Conservation (phyloP, 164 flowering plant species). For the Dillenia suffruticosa region DNA sequence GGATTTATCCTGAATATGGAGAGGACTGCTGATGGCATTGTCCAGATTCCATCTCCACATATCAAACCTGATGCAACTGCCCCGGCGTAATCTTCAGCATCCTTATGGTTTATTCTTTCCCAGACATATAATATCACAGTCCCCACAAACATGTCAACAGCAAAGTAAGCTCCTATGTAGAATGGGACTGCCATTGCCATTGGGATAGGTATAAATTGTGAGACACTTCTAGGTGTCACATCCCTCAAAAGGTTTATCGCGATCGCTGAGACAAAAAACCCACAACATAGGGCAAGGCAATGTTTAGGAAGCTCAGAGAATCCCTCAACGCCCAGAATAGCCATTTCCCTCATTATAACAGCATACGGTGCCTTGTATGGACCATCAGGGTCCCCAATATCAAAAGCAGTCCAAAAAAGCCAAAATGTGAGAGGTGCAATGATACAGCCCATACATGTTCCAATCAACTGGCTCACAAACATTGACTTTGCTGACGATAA, state of each 20-base stretch:
- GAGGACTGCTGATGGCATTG: constrained; percentile 88
- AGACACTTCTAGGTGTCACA: constrained; percentile 46
- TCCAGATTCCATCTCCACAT: constrained; percentile 98
- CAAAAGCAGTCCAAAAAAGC: constrained; percentile 93
- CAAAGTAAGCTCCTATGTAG: constrained; percentile 94
- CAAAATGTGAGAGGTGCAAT: constrained; percentile 97
- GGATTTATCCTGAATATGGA: constrained; percentile 87
- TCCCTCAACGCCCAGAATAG: constrained; percentile 93
- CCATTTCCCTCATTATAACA: constrained; percentile 88
- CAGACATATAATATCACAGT: constrained; percentile 80
- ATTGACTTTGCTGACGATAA: constrained; percentile 87
- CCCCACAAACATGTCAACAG: constrained; percentile 95
- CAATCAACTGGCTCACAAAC: constrained; percentile 87
- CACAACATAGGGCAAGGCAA: constrained; percentile 74
- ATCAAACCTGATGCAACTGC: constrained; percentile 97
- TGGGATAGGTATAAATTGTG: constrained; percentile 81
- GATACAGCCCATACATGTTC: constrained; percentile 93
- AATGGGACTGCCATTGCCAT: constrained; percentile 98
- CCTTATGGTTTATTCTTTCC: constrained; percentile 71
- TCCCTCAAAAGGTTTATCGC: constrained; percentile 75
- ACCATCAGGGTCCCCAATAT: constrained; percentile 81
- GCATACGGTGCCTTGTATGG: constrained; percentile 97
- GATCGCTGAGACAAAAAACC: constrained; percentile 71
- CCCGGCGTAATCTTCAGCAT: constrained; percentile 74
- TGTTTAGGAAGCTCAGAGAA: constrained; percentile 90